These are phyloP conservation scores for Plasmodium sp. DNA, from an alignment of 169 alveolate genomes.

Conservation along the genomic window DNA sequence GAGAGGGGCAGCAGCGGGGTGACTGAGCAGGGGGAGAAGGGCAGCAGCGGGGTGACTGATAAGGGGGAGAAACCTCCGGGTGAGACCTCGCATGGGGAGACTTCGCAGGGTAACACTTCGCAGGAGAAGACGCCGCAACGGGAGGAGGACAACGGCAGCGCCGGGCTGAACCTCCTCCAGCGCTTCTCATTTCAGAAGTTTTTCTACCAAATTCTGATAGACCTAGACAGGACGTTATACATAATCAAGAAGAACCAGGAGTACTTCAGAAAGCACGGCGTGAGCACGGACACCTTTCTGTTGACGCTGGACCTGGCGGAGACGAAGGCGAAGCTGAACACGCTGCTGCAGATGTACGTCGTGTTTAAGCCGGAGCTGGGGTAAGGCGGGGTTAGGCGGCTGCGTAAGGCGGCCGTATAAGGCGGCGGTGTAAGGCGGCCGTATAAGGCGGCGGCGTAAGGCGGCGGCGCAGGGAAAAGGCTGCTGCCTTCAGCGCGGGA, in stretches of 20 bases:
- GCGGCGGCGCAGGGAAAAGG: not conserved
- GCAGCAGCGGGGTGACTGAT: not conserved
- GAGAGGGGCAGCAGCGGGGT: not conserved
- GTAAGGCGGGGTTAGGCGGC: not conserved
- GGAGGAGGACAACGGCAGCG: not conserved
- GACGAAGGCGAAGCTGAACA: constrained; percentile 45
- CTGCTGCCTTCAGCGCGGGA: not conserved
- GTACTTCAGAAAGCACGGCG: constrained; percentile 7
- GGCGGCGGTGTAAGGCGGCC: not conserved
- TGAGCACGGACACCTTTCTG: constrained; percentile 10
- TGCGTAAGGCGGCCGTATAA: not conserved
- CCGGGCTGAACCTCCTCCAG: constrained; percentile 13
- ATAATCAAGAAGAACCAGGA: constrained; percentile 69
- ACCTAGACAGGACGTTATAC: constrained; percentile 61
- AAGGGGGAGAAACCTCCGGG: not conserved
- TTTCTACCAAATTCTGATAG: constrained; percentile 68
- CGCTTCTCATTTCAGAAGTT: constrained; percentile 44
- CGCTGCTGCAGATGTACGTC: constrained; percentile 61
- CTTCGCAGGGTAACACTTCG: no score
- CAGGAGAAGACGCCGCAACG: not conserved
- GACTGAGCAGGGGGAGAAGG: not conserved
- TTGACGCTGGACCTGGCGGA: constrained; percentile 23
- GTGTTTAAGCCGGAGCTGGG: constrained; percentile 71
- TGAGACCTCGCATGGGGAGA: no score
- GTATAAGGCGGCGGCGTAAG: not conserved